Percentiles rank a stretch among this genome's conserved stretches.
Evolutionary conservation across 768 basidiomycete species (phyloP).

Genomic region (Terana coerulea): DNA sequence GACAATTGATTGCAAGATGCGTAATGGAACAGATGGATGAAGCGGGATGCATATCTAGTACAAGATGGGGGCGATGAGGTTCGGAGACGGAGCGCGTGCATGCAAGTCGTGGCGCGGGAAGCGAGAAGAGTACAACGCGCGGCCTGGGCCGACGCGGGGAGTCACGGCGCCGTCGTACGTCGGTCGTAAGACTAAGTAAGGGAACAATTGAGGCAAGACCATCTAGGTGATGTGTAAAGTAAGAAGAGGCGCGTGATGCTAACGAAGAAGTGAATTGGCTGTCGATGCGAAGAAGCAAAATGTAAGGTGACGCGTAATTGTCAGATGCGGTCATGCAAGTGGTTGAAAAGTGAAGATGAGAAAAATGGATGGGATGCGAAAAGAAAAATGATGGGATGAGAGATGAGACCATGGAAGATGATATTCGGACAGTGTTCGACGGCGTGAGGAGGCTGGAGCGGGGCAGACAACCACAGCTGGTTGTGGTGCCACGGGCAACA

Average conservation of each 20-base stretch:
- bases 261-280: not conserved
- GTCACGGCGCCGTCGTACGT: too few species aligned
- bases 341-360: too few species aligned
- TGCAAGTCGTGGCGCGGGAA: too few species aligned
- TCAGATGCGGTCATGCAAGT: too few species aligned
- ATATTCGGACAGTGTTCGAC: not conserved
- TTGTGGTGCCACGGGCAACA: not conserved
- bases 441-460: not conserved
- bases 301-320: not conserved
- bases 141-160: too few species aligned
- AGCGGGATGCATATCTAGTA: not conserved
- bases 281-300: not conserved
- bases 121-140: too few species aligned
- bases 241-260: not conserved
- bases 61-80: not conserved
- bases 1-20: not conserved
- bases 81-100: not conserved
- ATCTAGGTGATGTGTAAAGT: slow-evolving; percentile 5
- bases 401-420: not conserved
- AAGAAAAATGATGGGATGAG: not conserved
- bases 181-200: not conserved
- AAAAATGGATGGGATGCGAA: too few species aligned
- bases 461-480: not conserved
- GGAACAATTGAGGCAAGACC: slow-evolving; percentile 6
- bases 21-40: not conserved